Evolutionary conservation across 768 basidiomycete genomes (phyloP), one percentile per base, ranked within the genome.

Genomic region (Rhizopogon roseolus): DNA sequence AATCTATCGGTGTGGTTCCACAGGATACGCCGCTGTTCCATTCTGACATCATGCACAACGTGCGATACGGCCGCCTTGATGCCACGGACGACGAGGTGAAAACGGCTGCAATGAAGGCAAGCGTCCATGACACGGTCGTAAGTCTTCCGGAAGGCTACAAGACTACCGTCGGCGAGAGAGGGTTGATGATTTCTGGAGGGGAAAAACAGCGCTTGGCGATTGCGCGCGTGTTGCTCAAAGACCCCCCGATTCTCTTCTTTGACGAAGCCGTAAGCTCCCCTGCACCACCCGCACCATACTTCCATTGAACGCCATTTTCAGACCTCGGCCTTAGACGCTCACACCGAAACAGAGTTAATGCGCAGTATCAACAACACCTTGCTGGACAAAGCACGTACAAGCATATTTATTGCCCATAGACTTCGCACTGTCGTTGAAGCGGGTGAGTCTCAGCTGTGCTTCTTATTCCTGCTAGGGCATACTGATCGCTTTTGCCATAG

Each of bases 1-100:
- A 72, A 42, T 71, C 78, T 3, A 87, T 99, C 29, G 97, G 96
- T 2, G 93, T 98, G 16, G 97, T 99, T 1, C 97, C 97, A 1
- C 96, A 99, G 68, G 97, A 99, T 62, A 99, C 96, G 14, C 96
- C 97, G 1, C 76, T 99, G 3, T 98, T 99, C 79, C 95, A 99
- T 68, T 86, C 91, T 5, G 87, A 98, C 65, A 86, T 98, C 43
- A 76, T 97, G 79, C 93, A 98, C 66, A 99, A 99, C 64, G 83
- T 99, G 44, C 79, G 95, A 11, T 99, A 99, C 66, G 97, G 97
- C 1, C 77, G 87, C 22, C 70, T 98, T 28, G 82, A 86, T 53
- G 96, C 95, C 44, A 88, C 76, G 2, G 94, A 98, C 58, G 90
- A 90, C 53, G 89, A 98, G 65, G 97, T 98, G 29, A 76, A 79